phyloP scores from a whole-genome alignment of 2,329 filamentous ascomycete species.

The Apiospora aurea region DNA sequence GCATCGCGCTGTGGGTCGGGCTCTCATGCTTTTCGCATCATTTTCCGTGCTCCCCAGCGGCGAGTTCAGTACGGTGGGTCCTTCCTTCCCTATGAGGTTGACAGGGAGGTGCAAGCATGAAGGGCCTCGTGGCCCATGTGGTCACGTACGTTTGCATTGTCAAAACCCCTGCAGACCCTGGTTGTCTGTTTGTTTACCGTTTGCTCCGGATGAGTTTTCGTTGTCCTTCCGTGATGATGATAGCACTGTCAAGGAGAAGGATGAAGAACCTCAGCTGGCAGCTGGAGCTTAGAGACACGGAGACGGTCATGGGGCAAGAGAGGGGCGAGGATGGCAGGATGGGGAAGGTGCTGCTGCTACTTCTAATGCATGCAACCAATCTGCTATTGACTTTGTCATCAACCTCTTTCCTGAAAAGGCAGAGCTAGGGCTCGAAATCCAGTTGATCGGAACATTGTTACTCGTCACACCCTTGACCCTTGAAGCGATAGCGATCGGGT shows the following conservation, averaged over 20 bases:
- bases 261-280: slow-evolving; percentile 48
- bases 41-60: slow-evolving; percentile 57
- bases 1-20: slow-evolving; percentile 74
- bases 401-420: background rate
- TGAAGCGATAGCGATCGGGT: background rate
- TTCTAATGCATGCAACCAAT: too few species aligned
- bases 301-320: background rate
- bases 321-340: background rate
- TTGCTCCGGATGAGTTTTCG: slow-evolving; percentile 63
- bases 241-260: slow-evolving; percentile 59
- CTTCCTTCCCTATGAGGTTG: slow-evolving; percentile 55
- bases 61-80: slow-evolving; percentile 60
- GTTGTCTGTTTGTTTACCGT: slow-evolving; percentile 68
- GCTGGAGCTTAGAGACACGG: background rate
- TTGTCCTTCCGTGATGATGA: slow-evolving; percentile 56
- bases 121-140: slow-evolving; percentile 60
- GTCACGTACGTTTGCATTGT: slow-evolving; percentile 61
- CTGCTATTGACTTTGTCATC: background rate
- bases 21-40: slow-evolving; percentile 67
- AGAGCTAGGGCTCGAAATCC: background rate
- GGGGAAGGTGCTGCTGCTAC: too few species aligned
- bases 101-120: slow-evolving; percentile 67
- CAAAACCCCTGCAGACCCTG: slow-evolving; percentile 61
- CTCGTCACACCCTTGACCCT: background rate
- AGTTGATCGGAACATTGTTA: background rate